Conservation (phyloP, 139 green algal genomes). For the Trebouxia sp. region DNA sequence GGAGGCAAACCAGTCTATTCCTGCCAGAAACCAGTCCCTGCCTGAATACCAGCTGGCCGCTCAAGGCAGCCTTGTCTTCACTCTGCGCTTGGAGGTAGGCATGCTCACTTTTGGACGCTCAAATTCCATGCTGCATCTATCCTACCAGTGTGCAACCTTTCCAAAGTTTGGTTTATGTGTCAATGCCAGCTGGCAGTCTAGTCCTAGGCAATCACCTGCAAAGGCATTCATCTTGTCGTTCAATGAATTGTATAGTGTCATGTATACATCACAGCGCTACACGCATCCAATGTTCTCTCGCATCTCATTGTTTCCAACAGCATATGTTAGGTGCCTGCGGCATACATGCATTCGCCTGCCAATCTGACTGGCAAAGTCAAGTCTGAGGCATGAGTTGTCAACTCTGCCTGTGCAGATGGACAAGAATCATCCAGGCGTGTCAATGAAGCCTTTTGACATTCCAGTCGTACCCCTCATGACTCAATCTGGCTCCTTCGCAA, state of each 20-base stretch:
- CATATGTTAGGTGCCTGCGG: no score
- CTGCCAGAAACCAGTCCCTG: background rate
- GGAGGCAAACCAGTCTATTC: background rate
- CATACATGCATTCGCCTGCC: no score
- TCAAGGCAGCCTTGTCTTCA: constrained; percentile 5
- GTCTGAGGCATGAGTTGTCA: no score
- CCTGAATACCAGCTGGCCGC: background rate
- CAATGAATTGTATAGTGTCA: background rate
- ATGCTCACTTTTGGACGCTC: no score
- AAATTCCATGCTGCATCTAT: no score
- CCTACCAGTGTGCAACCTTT: background rate
- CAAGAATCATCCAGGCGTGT: background rate
- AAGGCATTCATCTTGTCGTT: background rate
- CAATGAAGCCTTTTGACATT: constrained; percentile 23
- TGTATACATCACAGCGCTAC: background rate
- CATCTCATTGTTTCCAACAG: no score
- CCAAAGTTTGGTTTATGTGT: background rate
- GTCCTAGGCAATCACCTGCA: background rate
- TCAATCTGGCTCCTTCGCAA: background rate
- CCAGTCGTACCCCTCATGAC: constrained; percentile 4
- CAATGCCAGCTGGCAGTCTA: background rate
- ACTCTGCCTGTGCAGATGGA: background rate
- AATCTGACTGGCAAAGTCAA: no score
- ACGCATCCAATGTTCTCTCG: background rate
- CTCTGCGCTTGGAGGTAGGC: background rate